Evolutionary conservation across 306 rosid genomes (phyloP), one percentile per base, ranked within the genome.

Genomic region (Acacia confusa): DNA sequence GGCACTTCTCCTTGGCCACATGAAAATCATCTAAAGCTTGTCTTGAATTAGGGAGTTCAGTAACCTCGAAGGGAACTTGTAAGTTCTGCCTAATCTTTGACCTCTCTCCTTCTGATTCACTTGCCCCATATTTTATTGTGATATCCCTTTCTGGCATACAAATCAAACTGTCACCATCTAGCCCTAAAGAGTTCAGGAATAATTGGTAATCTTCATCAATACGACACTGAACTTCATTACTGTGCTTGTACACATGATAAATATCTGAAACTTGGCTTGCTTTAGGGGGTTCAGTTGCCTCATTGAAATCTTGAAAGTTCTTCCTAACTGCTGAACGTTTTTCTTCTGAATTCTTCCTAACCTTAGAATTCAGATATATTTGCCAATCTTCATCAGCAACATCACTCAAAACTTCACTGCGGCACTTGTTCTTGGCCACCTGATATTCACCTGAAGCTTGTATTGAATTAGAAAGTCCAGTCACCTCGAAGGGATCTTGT

Each of bases 151-250:
- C 40, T 5, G 40, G 40, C 40, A 36, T 36, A 36, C 40, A 36
- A 6, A 36, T 36, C 40, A 36, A 36, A 6, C 40, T 36, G 40
- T 36, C 40, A 6, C 40, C 40, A 36, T 63, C 69, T 63, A 63
- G 16, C 3, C 40, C 7, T 3, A 7, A 36, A 30, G 19, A 38
- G 78, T 79, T 53, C 74, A 87, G 79, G 78, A 57, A 79, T 65
- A 0, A 28, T 74, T 6, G 32, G 60, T 88, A 84, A 79, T 72
- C 84, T 60, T 80, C 83, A 77, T 86, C 52, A 30, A 40, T 84
- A 66, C 30, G 10, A 52, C 7, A 44, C 9, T 32, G 34, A 32
- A 44, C 15, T 44, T 52, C 24, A 52, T 24, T 1, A 8, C 9
- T 69, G 73, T 69, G 15, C 73, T 69, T 69, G 52, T 50, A 19